Evolutionary conservation across 2,329 filamentous ascomycete genomes (phyloP).

Genomic region (Sporothrix humicola): DNA sequence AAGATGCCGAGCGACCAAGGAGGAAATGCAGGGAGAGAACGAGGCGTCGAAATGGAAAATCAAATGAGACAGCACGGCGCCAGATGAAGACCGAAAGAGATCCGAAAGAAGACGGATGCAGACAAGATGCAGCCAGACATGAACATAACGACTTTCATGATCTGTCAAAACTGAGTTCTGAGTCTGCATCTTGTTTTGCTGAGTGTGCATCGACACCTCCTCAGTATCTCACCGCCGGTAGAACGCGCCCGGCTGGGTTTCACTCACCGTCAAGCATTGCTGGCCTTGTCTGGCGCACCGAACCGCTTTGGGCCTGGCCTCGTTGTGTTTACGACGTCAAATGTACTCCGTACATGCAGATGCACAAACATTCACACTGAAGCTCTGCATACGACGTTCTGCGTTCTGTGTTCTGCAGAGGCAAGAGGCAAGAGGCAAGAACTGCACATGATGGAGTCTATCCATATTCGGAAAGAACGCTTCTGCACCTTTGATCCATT

Average conservation of each 20-base stretch:
- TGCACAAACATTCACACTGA: background rate
- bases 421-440: background rate
- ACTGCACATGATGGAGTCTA: background rate
- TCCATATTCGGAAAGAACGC: conserved; percentile 13
- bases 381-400: background rate
- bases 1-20: conserved; percentile 1
- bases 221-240: conserved; percentile 9
- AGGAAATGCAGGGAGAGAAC: background rate
- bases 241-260: background rate
- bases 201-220: too few species aligned
- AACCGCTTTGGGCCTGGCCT: conserved; percentile 11
- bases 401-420: background rate
- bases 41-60: background rate
- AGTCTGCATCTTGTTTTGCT: too few species aligned
- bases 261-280: conserved; percentile 21
- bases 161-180: too few species aligned
- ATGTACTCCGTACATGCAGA: conserved; percentile 1
- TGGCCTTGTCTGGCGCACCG: conserved; percentile 4
- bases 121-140: background rate
- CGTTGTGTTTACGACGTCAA: conserved; percentile 5
- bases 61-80: background rate
- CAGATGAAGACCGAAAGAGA: background rate
- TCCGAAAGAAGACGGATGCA: background rate
- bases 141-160: too few species aligned
- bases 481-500: conserved; percentile 19